Percentiles rank a stretch among this genome's conserved stretches.
These are phyloP conservation scores for Jatropha podagrica DNA, from an alignment of 441 rosid species.

Conservation along the genomic window DNA sequence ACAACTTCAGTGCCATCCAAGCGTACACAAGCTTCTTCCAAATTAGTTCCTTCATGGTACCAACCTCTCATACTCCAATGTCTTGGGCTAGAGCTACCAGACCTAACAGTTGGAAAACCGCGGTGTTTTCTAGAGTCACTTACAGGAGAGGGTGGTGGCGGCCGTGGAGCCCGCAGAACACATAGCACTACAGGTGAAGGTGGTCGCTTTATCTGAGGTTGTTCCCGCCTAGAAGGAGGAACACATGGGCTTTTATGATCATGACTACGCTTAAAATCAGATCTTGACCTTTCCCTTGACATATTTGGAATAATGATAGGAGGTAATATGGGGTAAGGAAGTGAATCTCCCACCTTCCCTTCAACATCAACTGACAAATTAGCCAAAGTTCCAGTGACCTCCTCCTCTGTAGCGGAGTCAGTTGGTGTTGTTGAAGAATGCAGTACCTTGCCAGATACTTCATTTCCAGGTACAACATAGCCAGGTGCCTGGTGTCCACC, in stretches of 20 bases:
- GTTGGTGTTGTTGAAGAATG: conserved; percentile 56
- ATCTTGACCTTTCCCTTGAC: conserved; percentile 62
- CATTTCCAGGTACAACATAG: conserved; percentile 87
- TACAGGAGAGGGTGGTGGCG: conserved; percentile 94
- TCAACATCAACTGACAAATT: conserved; percentile 66
- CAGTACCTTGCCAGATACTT: conserved; percentile 63
- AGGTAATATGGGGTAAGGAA: conserved; percentile 83
- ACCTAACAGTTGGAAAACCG: conserved; percentile 94
- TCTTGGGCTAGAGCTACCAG: conserved; percentile 99
- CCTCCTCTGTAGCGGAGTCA: conserved; percentile 68
- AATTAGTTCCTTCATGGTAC: conserved; percentile 72
- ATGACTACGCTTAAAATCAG: conserved; percentile 66
- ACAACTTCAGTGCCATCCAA: conserved; percentile 90
- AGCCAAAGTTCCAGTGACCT: conserved; percentile 58
- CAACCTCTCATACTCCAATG: conserved; percentile 96
- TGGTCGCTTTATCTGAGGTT: conserved; percentile 86
- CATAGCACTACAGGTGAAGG: conserved; percentile 98
- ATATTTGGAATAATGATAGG: conserved; percentile 91
- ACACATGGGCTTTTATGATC: conserved; percentile 82
- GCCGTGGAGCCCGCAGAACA: conserved; percentile 94
- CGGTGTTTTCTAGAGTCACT: conserved; percentile 84
- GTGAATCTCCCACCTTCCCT: conserved; percentile 68
- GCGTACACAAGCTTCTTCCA: conserved; percentile 66
- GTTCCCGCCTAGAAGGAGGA: conserved; percentile 77
- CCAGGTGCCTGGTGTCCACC: conserved; percentile 85